Evolutionary conservation across 768 basidiomycete genomes (phyloP).

Genomic region (Cyclocybe aegerita): DNA sequence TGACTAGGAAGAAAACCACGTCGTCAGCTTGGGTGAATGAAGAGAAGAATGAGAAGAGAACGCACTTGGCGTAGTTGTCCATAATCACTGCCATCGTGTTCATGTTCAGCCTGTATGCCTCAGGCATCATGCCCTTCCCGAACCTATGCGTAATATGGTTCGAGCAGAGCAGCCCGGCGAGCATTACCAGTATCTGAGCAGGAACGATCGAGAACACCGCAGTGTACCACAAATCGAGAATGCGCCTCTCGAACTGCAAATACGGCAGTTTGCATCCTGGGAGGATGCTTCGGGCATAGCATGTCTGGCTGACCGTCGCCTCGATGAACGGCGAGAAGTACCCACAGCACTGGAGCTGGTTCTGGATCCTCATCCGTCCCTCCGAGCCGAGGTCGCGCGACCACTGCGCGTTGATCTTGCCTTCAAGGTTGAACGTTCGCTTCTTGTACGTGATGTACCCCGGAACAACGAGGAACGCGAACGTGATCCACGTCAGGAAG

Average conservation of each 20-base stretch:
- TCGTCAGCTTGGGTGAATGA: background rate
- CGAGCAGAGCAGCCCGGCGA: slow-evolving; percentile 65
- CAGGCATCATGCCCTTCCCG: slow-evolving; percentile 88
- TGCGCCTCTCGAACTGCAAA: slow-evolving; percentile 50
- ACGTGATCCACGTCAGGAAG: slow-evolving; percentile 74
- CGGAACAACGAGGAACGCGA: slow-evolving; percentile 70
- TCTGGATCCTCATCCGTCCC: slow-evolving; percentile 68
- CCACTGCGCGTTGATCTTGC: slow-evolving; percentile 79
- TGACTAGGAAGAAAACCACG: slow-evolving; percentile 37
- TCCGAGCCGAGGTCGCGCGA: slow-evolving; percentile 53
- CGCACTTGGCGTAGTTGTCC: slow-evolving; percentile 76
- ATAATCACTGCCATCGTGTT: slow-evolving; percentile 77
- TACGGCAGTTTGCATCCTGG: slow-evolving; percentile 75
- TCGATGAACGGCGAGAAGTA: slow-evolving; percentile 81
- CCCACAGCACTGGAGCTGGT: slow-evolving; percentile 75
- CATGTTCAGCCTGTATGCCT: slow-evolving; percentile 72
- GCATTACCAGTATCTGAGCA: slow-evolving; percentile 61
- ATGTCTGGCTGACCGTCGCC: slow-evolving; percentile 70
- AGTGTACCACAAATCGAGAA: slow-evolving; percentile 65
- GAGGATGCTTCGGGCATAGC: slow-evolving; percentile 67
- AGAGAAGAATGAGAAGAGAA: background rate
- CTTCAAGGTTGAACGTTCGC: slow-evolving; percentile 59
- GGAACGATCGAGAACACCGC: slow-evolving; percentile 67
- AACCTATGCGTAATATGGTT: slow-evolving; percentile 87
- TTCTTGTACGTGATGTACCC: slow-evolving; percentile 80